Evolutionary conservation across 208 protist genomes (phyloP).

Genomic region (Wallacemonas rigidus): DNA sequence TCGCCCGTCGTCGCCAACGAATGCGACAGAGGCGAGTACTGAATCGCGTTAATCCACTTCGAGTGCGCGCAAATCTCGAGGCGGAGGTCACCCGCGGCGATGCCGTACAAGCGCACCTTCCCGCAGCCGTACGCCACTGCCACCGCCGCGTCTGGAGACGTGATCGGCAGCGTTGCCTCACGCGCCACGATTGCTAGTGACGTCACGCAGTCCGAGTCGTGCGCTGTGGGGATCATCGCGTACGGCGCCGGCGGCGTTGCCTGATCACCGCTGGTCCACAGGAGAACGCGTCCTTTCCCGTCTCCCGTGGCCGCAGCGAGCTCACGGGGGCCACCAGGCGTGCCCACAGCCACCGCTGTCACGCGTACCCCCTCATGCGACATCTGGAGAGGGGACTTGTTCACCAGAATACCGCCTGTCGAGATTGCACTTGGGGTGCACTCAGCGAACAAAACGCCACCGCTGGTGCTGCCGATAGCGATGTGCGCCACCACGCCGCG

Average conservation of each 20-base stretch:
- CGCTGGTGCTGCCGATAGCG: constrained; percentile 27
- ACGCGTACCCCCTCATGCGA: constrained; percentile 45
- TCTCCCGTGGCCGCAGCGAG: constrained; percentile 42
- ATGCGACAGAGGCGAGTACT: constrained; percentile 24
- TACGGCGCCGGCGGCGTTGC: constrained; percentile 11
- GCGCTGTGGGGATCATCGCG: constrained; percentile 22
- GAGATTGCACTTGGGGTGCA: neutral
- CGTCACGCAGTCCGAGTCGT: constrained; percentile 48
- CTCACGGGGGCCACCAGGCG: constrained; percentile 5
- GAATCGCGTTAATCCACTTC: constrained; percentile 60
- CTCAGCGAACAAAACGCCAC: constrained; percentile 28
- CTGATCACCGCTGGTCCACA: constrained; percentile 40
- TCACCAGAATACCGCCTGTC: constrained; percentile 13
- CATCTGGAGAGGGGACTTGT: constrained; percentile 18
- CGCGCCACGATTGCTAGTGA: constrained; percentile 33
- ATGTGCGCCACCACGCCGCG: constrained; percentile 13
- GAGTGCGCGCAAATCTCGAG: constrained; percentile 64
- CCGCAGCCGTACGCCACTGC: constrained; percentile 58
- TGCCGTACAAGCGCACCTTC: constrained; percentile 41
- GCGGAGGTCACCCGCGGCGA: constrained; percentile 26
- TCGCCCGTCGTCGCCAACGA: constrained; percentile 46
- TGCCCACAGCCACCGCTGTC: constrained; percentile 38
- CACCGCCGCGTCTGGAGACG: constrained; percentile 22
- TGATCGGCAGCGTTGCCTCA: neutral
- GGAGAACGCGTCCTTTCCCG: constrained; percentile 33